Conservation (phyloP, 2,329 filamentous ascomycete species). For the Colletotrichum sp. region DNA sequence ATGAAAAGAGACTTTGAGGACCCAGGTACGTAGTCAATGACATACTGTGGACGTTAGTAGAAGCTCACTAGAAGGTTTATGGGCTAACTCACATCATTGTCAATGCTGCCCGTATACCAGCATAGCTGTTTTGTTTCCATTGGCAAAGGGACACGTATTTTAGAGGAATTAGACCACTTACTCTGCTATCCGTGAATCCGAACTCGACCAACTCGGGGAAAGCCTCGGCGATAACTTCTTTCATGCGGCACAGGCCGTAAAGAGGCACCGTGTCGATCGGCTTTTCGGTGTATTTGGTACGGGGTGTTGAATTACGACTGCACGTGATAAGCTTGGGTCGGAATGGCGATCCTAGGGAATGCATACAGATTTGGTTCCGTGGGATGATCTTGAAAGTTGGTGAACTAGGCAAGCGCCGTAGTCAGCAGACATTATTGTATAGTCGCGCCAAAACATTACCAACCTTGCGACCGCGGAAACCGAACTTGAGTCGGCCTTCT, state of each 20-base stretch:
- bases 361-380: not conserved
- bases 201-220: slow-evolving; percentile 27
- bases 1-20: not conserved
- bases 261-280: slow-evolving; percentile 27
- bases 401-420: not conserved
- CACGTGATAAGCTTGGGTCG: not conserved
- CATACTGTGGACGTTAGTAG: not conserved
- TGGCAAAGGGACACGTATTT: not conserved
- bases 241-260: slow-evolving; percentile 27
- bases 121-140: not conserved
- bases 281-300: slow-evolving; percentile 26
- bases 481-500: slow-evolving; percentile 28
- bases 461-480: slow-evolving; percentile 24
- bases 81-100: not conserved
- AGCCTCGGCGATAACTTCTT: slow-evolving; percentile 24
- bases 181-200: slow-evolving; percentile 25
- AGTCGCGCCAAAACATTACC: not conserved
- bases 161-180: not conserved
- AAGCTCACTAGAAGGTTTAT: not conserved
- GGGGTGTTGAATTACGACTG: slow-evolving; percentile 22
- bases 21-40: not conserved
- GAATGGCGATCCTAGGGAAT: not conserved
- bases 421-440: not conserved
- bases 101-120: slow-evolving; percentile 13
- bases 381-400: not conserved